Conservation (phyloP, 805 yeast genomes). For the Saturnispora quitensis region DNA sequence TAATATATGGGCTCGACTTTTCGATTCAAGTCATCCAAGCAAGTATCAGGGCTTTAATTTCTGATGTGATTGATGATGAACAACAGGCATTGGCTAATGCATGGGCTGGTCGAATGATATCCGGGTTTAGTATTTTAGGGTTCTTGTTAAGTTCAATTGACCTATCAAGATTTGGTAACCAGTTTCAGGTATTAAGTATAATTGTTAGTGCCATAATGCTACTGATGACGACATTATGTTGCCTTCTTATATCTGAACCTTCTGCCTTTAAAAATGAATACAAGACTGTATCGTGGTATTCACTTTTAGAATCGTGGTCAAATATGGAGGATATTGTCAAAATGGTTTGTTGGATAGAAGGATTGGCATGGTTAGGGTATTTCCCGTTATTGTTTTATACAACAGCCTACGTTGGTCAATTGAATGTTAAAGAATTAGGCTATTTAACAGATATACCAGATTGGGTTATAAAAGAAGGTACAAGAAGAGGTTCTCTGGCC, state of each 20-base stretch:
- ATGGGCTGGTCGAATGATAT: conserved; percentile 59
- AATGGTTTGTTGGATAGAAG: conserved; percentile 45
- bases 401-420: conserved; percentile 55
- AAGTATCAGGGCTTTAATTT: conserved; percentile 49
- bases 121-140: conserved; percentile 49
- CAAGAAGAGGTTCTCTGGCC: conserved; percentile 45
- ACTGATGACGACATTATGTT: conserved; percentile 31
- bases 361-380: conserved; percentile 63
- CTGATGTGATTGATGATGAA: conserved; percentile 47
- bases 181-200: conserved; percentile 41
- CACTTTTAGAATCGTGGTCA: conserved; percentile 2
- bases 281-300: not conserved
- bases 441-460: conserved; percentile 30
- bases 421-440: conserved; percentile 37
- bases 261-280: conserved; percentile 14
- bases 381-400: conserved; percentile 59
- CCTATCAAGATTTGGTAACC: conserved; percentile 36
- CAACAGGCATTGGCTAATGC: conserved; percentile 56
- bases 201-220: conserved; percentile 35
- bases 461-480: conserved; percentile 25
- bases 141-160: conserved; percentile 44
- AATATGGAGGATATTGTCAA: conserved; percentile 27
- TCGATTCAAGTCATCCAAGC: conserved; percentile 54
- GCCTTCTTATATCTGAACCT: conserved; percentile 40
- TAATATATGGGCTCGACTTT: conserved; percentile 46